Percentiles rank a stretch among this genome's conserved stretches.
Conservation (phyloP, 2,329 filamentous ascomycete species). For the Plectosphaerella plurivora region DNA sequence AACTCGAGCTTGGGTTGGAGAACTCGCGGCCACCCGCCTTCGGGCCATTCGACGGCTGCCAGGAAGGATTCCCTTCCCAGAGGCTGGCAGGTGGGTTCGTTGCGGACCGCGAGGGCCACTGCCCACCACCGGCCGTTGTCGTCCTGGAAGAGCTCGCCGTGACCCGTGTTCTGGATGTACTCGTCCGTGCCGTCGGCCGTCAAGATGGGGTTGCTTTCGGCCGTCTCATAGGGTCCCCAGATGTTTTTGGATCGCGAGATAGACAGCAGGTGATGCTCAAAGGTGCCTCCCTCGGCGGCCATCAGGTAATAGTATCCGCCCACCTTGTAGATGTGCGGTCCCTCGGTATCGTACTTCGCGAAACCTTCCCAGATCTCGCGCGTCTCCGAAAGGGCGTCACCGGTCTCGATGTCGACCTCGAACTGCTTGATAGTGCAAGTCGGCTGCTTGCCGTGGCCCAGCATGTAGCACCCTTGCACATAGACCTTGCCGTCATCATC, state of each 20-base stretch:
- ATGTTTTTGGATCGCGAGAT: slow-evolving; percentile 18
- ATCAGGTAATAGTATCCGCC: slow-evolving; percentile 32
- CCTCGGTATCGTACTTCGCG: slow-evolving; percentile 6
- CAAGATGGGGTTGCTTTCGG: slow-evolving; percentile 27
- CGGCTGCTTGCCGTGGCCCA: not conserved
- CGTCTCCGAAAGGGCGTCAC: slow-evolving; percentile 13
- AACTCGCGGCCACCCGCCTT: slow-evolving; percentile 4
- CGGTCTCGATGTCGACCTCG: slow-evolving; percentile 14
- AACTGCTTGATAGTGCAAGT: slow-evolving; percentile 11
- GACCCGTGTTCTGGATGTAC: slow-evolving; percentile 49
- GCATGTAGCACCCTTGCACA: slow-evolving; percentile 15
- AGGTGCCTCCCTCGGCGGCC: slow-evolving; percentile 32
- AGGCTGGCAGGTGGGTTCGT: not conserved
- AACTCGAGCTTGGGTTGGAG: slow-evolving; percentile 1
- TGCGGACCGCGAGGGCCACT: not conserved
- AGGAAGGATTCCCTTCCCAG: slow-evolving; percentile 5
- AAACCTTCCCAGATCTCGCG: slow-evolving; percentile 25
- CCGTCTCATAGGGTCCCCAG: slow-evolving; percentile 20
- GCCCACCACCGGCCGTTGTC: slow-evolving; percentile 31
- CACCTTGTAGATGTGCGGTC: slow-evolving; percentile 26
- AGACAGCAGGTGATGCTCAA: slow-evolving; percentile 21
- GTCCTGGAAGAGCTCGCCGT: slow-evolving; percentile 53
- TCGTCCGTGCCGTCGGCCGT: slow-evolving; percentile 37
- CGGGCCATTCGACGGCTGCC: slow-evolving; percentile 3
- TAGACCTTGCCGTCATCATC: slow-evolving; percentile 30